Evolutionary conservation across 805 yeast species (phyloP), one percentile per base, ranked within the genome.

Genomic region (Starmerella powellii): DNA sequence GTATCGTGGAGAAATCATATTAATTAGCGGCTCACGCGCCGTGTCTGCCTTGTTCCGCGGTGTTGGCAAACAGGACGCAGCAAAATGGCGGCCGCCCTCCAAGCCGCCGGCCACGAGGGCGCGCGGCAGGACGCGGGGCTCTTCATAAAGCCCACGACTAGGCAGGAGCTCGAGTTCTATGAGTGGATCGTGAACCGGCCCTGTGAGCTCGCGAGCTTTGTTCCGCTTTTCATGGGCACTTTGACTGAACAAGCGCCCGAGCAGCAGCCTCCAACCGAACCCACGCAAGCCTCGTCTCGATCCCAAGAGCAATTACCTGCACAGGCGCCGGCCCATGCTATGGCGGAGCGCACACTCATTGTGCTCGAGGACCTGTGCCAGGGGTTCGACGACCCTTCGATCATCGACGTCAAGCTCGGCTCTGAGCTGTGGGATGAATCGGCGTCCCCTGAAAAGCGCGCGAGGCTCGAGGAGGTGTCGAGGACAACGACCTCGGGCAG

Each of bases 61-160:
- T n/a, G n/a, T n/a, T n/a, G n/a, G n/a, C n/a, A n/a, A n/a, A 18
- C n/a, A 8, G 16, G 10, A 23, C 10, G 26, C 26, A 23, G 26
- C 26, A 10, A 23, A 16, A 41, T 45, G 46, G 37, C 23, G 18
- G 34, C 37, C 19, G 47, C 47, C 17, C 31, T 81, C 55, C 80
- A 77, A 61, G 97, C 91, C 2, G 97, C 96, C 0, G 98, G 98
- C 5, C 98, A 88, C 55, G 82, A 70, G 5, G 97, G 95, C 0
- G 72, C 80, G 2, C 76, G 76, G 48, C 69, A 59, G 6, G 73
- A 72, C 31, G 94, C 86, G 0, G 61, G 73, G 6, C 63, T 88
- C 13, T 80, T 87, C 50, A 73, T 83, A 42, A 88, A 91, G 59
- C 77, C 78, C 0, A 67, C 87, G 0, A 57, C 63, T 0, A 60